These are phyloP conservation scores for Teratosphaeria viscida DNA, from an alignment of 2,329 filamentous ascomycete genomes.

Conservation along the genomic window DNA sequence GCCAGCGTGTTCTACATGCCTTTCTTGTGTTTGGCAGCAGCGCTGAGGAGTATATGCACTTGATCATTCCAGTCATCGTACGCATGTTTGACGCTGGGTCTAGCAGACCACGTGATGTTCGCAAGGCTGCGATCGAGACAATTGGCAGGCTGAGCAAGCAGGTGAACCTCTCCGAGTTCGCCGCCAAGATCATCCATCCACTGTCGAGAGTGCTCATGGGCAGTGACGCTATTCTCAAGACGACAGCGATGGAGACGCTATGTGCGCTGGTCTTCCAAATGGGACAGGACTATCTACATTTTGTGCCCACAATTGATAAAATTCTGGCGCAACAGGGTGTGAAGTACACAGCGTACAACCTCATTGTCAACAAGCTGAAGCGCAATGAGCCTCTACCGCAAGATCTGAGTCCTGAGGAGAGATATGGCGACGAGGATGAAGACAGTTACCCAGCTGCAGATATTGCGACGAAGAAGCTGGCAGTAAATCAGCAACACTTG, in stretches of 20 bases:
- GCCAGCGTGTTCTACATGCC: slow-evolving; percentile 69
- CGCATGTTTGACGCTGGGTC: slow-evolving; percentile 72
- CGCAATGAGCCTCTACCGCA: slow-evolving; percentile 93
- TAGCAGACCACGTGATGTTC: slow-evolving; percentile 49
- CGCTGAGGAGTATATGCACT: slow-evolving; percentile 96
- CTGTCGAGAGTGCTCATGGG: slow-evolving; percentile 70
- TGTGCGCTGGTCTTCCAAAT: slow-evolving; percentile 94
- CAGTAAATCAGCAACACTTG: slow-evolving; percentile 94
- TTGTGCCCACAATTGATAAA: slow-evolving; percentile 88
- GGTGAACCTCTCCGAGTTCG: slow-evolving; percentile 95
- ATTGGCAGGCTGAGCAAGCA: slow-evolving; percentile 89
- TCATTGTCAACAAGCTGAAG: slow-evolving; percentile 83
- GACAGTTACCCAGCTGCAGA: slow-evolving; percentile 68
- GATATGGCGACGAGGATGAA: slow-evolving; percentile 58
- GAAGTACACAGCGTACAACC: slow-evolving; percentile 81
- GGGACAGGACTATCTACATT: slow-evolving; percentile 89
- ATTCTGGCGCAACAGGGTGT: slow-evolving; percentile 67
- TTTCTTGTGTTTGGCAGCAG: slow-evolving; percentile 94
- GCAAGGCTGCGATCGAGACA: slow-evolving; percentile 86
- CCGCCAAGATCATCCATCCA: slow-evolving; percentile 91
- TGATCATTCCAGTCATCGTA: slow-evolving; percentile 93
- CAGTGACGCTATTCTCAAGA: slow-evolving; percentile 61
- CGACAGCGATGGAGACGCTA: slow-evolving; percentile 82
- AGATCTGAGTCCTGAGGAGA: slow-evolving; percentile 77
- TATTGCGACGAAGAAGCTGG: slow-evolving; percentile 81